phyloP scores from a whole-genome alignment of 345 rosid species.

The Camelina hispida region DNA sequence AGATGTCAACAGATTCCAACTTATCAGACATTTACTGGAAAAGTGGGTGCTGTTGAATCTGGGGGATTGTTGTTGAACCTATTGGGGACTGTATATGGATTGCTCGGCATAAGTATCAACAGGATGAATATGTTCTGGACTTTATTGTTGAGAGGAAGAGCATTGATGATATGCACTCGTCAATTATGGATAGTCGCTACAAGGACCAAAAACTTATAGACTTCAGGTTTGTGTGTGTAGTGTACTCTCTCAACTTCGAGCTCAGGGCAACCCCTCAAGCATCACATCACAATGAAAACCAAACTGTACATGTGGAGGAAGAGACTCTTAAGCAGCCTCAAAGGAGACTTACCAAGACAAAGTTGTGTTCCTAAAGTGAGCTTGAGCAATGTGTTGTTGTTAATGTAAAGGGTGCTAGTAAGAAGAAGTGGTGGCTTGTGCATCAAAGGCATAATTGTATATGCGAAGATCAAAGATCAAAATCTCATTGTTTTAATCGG shows the following conservation, averaged over 20 bases:
- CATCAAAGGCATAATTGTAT: no score
- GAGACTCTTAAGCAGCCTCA: no score
- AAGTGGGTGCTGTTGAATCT: not conserved
- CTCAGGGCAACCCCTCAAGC: no score
- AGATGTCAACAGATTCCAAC: slow-evolving; percentile 15
- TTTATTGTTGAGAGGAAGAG: slow-evolving; percentile 94
- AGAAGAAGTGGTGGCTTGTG: no score
- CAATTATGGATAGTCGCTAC: slow-evolving; percentile 87
- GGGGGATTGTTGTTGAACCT: slow-evolving; percentile 62
- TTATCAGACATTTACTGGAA: not conserved
- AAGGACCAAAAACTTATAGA: slow-evolving; percentile 86
- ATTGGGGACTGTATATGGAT: slow-evolving; percentile 95
- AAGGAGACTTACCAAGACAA: no score
- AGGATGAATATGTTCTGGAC: slow-evolving; percentile 81
- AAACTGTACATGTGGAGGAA: no score
- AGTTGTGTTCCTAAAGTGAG: no score
- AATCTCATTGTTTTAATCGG: no score
- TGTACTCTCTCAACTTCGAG: not conserved
- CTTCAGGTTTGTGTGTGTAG: slow-evolving; percentile 54
- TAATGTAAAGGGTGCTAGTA: no score
- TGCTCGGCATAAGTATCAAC: slow-evolving; percentile 71
- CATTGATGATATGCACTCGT: slow-evolving; percentile 78
- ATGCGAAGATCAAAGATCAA: no score
- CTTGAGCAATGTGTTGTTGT: no score
- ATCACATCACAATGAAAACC: no score